Evolutionary conservation across 2,329 filamentous ascomycete genomes (phyloP), one percentile per base, ranked within the genome.

Genomic region (Xylariales sp.): DNA sequence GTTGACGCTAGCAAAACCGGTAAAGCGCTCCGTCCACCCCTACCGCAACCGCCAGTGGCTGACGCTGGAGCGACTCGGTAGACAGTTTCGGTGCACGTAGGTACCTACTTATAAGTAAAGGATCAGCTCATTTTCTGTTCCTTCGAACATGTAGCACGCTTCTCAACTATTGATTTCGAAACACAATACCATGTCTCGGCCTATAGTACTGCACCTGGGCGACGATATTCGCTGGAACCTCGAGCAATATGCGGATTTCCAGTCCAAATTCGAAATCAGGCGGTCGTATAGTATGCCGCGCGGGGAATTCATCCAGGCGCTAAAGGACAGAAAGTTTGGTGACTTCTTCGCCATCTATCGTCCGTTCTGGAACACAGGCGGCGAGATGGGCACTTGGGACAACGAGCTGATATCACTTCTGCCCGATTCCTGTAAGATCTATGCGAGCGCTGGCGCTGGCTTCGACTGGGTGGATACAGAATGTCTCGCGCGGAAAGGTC

Each of bases 221-320:
- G 44, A 50, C 28, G 42, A 48, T 31, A 48, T 48, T 27, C 42
- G 44, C 21, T 50, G 46, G 46, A 50, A 50, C 38, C 46, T 46
- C 33, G 46, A 48, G n/a, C 38, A 36, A 22, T 50, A 48, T 27
- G 21, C 27, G 5, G 22, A 43, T 12, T 50, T 50, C 34, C 25
- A 44, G 38, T 21, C 33, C 20, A 42, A 44, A 11, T 50, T 50
- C 34, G 44, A 50, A 14, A 31, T 46, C 24, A 36, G 31, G 39
- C 39, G 46, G 37, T 49, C 47, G 18, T 49, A 47, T 33, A 49
- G 45, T 34, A 46, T 51, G 44, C 38, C 40, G 32, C 46, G 48
- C 16, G 27, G 36, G 3, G 46, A 48, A 25, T 48, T 46, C 44
- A 46, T 43, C 15, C 34, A 42, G n/a, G 44, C 44, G 11, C 45